Conservation (phyloP, 192 early-diverging fungal genomes). For the Gaertneriomyces sp. region DNA sequence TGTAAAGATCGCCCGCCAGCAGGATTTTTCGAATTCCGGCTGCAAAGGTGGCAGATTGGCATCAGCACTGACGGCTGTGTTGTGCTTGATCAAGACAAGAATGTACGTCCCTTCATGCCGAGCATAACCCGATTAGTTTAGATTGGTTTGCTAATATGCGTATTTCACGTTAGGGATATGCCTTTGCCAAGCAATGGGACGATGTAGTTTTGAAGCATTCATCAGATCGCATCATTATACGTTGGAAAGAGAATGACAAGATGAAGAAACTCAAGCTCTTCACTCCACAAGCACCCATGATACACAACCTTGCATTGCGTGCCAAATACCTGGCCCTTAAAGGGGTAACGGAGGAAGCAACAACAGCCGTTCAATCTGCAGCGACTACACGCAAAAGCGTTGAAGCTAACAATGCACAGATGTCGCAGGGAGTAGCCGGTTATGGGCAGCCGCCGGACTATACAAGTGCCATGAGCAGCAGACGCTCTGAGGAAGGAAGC, state of each 20-base stretch:
- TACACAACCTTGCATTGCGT: constrained; percentile 31
- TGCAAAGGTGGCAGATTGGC: constrained; percentile 47
- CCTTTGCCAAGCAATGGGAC: constrained; percentile 19
- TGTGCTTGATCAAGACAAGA: constrained; percentile 46
- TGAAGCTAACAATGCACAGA: too few species aligned
- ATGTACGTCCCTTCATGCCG: constrained; percentile 31
- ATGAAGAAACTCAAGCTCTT: constrained; percentile 21
- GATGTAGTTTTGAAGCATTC: constrained; percentile 8
- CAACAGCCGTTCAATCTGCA: too few species aligned
- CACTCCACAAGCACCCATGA: constrained; percentile 30
- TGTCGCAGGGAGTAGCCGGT: too few species aligned
- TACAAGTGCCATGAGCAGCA: too few species aligned
- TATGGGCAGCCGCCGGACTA: too few species aligned
- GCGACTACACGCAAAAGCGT: too few species aligned
- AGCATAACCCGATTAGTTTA: too few species aligned
- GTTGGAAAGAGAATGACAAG: constrained; percentile 24
- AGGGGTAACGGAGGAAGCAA: background rate
- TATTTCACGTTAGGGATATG: constrained; percentile 17
- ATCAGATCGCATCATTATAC: constrained; percentile 19
- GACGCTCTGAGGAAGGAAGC: too few species aligned
- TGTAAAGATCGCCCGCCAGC: constrained; percentile 47
- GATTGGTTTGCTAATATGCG: too few species aligned
- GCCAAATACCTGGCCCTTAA: constrained; percentile 30
- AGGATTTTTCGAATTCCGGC: constrained; percentile 56
- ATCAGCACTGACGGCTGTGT: constrained; percentile 45